Percentiles rank a stretch among this genome's conserved stretches.
Evolutionary conservation across 106 monocot species (phyloP).

Genomic region (Platanthera guangdongensis): DNA sequence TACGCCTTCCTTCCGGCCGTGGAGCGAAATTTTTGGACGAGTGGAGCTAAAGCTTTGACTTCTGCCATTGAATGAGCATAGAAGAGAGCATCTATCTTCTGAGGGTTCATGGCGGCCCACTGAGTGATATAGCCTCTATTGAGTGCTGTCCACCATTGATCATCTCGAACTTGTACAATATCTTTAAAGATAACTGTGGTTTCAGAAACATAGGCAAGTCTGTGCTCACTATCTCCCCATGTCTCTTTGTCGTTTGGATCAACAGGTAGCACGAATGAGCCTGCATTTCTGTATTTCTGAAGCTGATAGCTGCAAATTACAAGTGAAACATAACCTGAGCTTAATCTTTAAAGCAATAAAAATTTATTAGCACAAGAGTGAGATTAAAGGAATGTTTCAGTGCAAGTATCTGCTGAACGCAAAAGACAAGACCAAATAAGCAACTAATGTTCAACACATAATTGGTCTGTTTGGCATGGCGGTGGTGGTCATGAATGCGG

Average conservation of each 20-base stretch:
- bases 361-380: neutral
- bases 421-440: no score
- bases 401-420: neutral
- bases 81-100: slow-evolving; percentile 89
- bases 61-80: slow-evolving; percentile 76
- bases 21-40: slow-evolving; percentile 71
- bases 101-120: slow-evolving; percentile 97
- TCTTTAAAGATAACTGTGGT: slow-evolving; percentile 98
- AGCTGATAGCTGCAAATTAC: slow-evolving; percentile 74
- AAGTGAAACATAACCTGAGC: neutral
- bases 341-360: neutral
- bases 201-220: slow-evolving; percentile 93
- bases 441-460: no score
- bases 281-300: slow-evolving; percentile 92
- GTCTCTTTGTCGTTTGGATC: slow-evolving; percentile 88
- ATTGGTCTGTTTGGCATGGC: neutral
- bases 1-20: slow-evolving; percentile 75
- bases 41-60: slow-evolving; percentile 64
- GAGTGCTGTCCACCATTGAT: slow-evolving; percentile 96
- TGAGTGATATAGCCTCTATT: slow-evolving; percentile 83
- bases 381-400: neutral
- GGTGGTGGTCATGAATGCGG: no score
- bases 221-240: slow-evolving; percentile 98
- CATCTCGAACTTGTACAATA: slow-evolving; percentile 78
- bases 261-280: slow-evolving; percentile 83